Evolutionary conservation across 148 eudicot genomes (phyloP).

Genomic region (Heliamphora exappendiculata): DNA sequence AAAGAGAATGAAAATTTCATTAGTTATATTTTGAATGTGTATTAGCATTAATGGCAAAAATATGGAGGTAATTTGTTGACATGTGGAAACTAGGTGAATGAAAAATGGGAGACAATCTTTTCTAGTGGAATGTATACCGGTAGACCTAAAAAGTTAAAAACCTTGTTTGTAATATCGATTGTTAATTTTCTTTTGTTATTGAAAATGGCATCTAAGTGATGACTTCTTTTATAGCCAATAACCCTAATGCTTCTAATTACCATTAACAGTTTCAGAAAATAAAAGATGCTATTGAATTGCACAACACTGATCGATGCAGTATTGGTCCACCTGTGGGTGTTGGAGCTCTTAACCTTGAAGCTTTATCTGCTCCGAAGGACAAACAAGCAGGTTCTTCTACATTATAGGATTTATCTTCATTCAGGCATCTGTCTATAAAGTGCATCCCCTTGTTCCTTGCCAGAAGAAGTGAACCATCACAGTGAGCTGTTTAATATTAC

Average conservation of each 20-base stretch:
- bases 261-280: slow-evolving; percentile 78
- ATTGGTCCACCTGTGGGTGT: slow-evolving; percentile 44
- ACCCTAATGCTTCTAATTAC: neutral
- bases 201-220: neutral
- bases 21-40: neutral
- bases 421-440: slow-evolving; percentile 14
- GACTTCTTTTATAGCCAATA: neutral
- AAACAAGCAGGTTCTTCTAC: slow-evolving; percentile 22
- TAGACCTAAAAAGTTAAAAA: neutral
- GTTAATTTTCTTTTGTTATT: neutral
- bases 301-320: slow-evolving; percentile 64
- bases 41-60: neutral
- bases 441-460: neutral
- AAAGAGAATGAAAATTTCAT: too few species aligned
- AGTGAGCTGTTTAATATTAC: neutral
- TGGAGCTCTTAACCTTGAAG: slow-evolving; percentile 49
- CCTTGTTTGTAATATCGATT: neutral
- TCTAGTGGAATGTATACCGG: neutral
- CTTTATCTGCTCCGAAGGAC: slow-evolving; percentile 24
- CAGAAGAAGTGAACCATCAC: neutral
- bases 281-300: slow-evolving; percentile 62
- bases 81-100: neutral
- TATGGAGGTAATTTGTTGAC: neutral
- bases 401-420: slow-evolving; percentile 6
- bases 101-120: neutral